phyloP scores from a whole-genome alignment of 2,329 filamentous ascomycete species.

The Hyphodiscus sp. region DNA sequence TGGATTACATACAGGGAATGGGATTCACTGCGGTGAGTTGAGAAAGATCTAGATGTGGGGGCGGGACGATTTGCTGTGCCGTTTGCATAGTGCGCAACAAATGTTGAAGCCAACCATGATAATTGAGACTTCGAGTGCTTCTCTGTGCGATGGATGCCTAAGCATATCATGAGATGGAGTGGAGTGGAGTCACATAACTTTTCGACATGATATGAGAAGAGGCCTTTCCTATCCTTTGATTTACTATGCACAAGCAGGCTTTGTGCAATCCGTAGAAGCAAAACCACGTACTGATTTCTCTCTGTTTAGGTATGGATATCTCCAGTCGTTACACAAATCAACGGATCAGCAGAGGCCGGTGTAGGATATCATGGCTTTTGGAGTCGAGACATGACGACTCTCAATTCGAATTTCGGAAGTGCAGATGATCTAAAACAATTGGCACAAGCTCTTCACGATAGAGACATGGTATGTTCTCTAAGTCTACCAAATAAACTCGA shows the following conservation, averaged over 20 bases:
- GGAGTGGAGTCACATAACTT: neutral
- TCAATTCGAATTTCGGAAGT: slow-evolving; percentile 55
- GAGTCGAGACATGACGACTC: slow-evolving; percentile 37
- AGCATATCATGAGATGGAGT: neutral
- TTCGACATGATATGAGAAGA: too few species aligned
- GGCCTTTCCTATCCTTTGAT: too few species aligned
- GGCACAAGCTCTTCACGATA: slow-evolving; percentile 45
- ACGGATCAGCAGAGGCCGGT: slow-evolving; percentile 32
- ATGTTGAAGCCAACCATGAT: neutral
- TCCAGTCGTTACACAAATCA: slow-evolving; percentile 35
- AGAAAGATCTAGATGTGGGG: neutral
- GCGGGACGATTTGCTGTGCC: neutral
- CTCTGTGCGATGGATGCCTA: neutral
- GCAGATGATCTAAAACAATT: slow-evolving; percentile 52
- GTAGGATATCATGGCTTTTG: slow-evolving; percentile 39
- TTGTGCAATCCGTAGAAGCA: neutral
- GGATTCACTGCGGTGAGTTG: slow-evolving; percentile 26
- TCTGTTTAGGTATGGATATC: slow-evolving; percentile 34
- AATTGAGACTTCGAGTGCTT: neutral
- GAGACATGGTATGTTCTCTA: slow-evolving; percentile 36
- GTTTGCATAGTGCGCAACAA: neutral
- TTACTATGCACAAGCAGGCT: too few species aligned
- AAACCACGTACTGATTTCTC: neutral
- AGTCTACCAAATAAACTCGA: neutral
- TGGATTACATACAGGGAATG: slow-evolving; percentile 41